Evolutionary conservation across 225 moss, liverwort and hornwort genomes (phyloP), one percentile per base, ranked within the genome.

Genomic region (Rhytidiadelphus loreus): DNA sequence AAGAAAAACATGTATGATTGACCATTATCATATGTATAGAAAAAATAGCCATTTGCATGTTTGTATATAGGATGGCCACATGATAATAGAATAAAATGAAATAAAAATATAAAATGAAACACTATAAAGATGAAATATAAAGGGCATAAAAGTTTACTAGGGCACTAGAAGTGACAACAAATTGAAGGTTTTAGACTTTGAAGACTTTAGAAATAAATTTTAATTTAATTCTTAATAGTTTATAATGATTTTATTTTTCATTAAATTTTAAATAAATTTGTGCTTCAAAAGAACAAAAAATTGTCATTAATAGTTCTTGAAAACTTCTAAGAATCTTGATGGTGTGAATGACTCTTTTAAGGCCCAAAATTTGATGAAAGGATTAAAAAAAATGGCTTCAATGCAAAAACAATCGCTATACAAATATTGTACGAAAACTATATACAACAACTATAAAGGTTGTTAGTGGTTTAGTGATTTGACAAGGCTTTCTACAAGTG

Each of bases 151-250:
- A 39, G 13, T 68, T 68, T 68, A 68, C 2, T 22, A 68, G 4
- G 7, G 4, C 0, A 1, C n/a, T 23, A 11, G 1, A 0, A n/a
- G 7, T 66, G n/a, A 23, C 23, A 68, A 41, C 4, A 70, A 41
- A 70, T 41, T 24, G 3, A 6, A 69, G 13, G 24, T 37, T 24
- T 69, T 39, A 13, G 23, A 39, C 13, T 13, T n/a, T 39, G 2
- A 68, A 68, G n/a, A 68, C 23, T n/a, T 68, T n/a, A 13, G 8
- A 24, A 37, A 37, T 15, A 16, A 33, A 62, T 4, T 8, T 33
- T 32, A 9, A 7, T 15, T 19, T 1, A 16, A 9, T 18, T 7
- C 1, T 35, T 66, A 11, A 37, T 66, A 6, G 11, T 21, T 66
- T 35, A 5, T 2, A 35, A 33, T 8, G 1, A 46, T 62, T 62